phyloP scores from a whole-genome alignment of 495 filamentous ascomycete species.

The Cercophora sp. region DNA sequence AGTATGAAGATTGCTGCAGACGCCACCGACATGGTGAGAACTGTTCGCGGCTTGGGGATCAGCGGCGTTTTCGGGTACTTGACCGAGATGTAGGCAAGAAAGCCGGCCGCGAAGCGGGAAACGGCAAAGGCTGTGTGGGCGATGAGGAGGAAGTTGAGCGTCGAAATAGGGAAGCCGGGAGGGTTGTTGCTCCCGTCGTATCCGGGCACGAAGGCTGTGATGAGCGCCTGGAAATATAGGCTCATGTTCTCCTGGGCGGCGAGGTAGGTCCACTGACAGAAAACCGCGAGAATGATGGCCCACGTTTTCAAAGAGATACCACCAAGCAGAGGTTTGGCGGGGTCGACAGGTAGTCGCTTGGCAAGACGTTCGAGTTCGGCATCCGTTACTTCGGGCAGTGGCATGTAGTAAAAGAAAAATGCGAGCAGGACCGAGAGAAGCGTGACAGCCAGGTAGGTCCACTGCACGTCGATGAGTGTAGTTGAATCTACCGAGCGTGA shows the following conservation, averaged over 20 bases:
- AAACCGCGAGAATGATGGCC: constrained; percentile 56
- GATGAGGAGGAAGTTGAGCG: constrained; percentile 48
- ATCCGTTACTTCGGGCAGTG: constrained; percentile 50
- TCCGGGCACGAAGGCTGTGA: constrained; percentile 33
- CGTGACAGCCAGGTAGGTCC: constrained; percentile 71
- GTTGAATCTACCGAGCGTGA: constrained; percentile 13
- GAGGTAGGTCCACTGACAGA: constrained; percentile 72
- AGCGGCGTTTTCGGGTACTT: constrained; percentile 33
- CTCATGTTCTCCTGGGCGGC: constrained; percentile 68
- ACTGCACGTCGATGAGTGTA: constrained; percentile 63
- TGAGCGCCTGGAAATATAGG: constrained; percentile 55
- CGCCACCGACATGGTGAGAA: constrained; percentile 44
- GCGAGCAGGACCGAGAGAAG: constrained; percentile 65
- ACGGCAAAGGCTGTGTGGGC: constrained; percentile 45
- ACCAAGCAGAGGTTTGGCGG: constrained; percentile 32
- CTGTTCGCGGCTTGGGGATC: constrained; percentile 48
- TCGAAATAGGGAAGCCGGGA: constrained; percentile 50
- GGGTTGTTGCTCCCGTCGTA: constrained; percentile 16
- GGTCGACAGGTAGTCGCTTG: constrained; percentile 37
- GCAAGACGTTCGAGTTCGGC: constrained; percentile 44
- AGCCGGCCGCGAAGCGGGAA: constrained; percentile 44
- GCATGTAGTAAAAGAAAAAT: constrained; percentile 57
- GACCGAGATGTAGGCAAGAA: constrained; percentile 49
- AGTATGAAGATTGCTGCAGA: constrained; percentile 43
- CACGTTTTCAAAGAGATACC: constrained; percentile 37